Evolutionary conservation across 1,284 basidiomycete species (phyloP).

Genomic region (Malassezia japonica): DNA sequence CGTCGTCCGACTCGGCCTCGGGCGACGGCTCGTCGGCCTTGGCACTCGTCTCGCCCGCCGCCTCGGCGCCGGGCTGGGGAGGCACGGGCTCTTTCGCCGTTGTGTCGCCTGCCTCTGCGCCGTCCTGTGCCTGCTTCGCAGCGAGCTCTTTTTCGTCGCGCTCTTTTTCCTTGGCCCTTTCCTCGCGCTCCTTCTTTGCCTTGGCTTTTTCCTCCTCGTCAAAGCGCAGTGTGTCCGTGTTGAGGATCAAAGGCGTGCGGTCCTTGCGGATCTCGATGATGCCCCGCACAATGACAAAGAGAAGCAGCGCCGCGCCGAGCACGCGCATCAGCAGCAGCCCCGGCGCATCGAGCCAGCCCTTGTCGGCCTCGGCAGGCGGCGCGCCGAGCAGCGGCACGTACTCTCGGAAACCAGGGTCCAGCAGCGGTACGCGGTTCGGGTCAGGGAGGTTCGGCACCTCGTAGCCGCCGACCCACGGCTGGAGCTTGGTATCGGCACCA

Average conservation of each 20-base stretch:
- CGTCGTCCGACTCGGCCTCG: background rate
- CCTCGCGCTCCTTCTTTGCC: background rate
- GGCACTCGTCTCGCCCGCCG: background rate
- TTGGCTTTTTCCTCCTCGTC: background rate
- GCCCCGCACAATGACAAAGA: constrained; percentile 9
- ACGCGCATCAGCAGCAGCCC: background rate
- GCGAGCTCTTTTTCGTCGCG: background rate
- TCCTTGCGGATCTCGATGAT: background rate
- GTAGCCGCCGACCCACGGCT: constrained; percentile 13
- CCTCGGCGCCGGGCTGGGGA: too few relatives aligned
- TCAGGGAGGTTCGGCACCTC: constrained; percentile 2
- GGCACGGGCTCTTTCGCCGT: too few relatives aligned
- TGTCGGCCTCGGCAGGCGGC: background rate
- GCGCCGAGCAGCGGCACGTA: background rate
- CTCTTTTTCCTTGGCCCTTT: background rate
- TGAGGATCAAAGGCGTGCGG: constrained; percentile 1
- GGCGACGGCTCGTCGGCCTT: background rate
- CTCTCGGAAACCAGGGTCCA: background rate
- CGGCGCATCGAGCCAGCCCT: background rate
- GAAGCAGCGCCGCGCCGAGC: background rate
- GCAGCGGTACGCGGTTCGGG: background rate
- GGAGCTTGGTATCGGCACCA: background rate
- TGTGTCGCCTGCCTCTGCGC: too few relatives aligned
- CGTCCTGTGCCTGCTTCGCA: background rate
- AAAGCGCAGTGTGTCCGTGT: background rate